A percentile compares a stretch with the other conserved stretches of the same genome.
phyloP scores from a whole-genome alignment of 164 flowering plant species.

The Magnolia changhungtana region DNA sequence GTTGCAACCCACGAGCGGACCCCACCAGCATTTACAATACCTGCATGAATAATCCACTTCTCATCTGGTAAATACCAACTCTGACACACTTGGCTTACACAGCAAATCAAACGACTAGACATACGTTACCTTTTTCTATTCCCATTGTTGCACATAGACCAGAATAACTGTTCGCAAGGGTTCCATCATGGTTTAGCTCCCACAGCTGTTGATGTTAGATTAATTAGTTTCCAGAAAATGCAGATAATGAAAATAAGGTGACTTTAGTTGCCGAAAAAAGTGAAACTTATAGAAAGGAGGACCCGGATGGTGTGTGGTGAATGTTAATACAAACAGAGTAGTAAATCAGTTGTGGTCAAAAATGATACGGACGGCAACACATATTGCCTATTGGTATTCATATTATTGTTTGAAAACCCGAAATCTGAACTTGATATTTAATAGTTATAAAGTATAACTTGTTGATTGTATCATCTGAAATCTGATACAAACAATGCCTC shows the following conservation, averaged over 20 bases:
- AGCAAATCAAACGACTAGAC: neutral
- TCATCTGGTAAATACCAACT: neutral
- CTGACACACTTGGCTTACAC: neutral
- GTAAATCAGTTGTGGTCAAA: neutral
- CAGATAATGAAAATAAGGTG: neutral
- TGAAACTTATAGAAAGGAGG: neutral
- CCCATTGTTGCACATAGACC: constrained; percentile 65
- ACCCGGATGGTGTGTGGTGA: neutral
- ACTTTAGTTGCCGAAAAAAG: neutral
- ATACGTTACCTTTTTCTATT: constrained; percentile 42
- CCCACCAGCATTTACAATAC: constrained; percentile 34
- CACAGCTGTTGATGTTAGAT: constrained; percentile 52
- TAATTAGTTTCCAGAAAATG: constrained; percentile 5
- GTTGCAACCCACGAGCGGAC: constrained; percentile 84
- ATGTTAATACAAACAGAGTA: neutral
- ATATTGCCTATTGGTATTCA: no score
- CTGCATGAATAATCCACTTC: constrained; percentile 29
- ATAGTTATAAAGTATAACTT: no score
- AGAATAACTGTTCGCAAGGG: constrained; percentile 60
- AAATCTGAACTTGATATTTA: neutral
- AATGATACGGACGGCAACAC: no score
- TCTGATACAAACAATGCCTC: no score
- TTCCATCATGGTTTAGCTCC: constrained; percentile 55
- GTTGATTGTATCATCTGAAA: no score
- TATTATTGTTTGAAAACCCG: no score